Evolutionary conservation across 768 basidiomycete genomes (phyloP), one percentile per base, ranked within the genome.

Genomic region (Russula compacta): DNA sequence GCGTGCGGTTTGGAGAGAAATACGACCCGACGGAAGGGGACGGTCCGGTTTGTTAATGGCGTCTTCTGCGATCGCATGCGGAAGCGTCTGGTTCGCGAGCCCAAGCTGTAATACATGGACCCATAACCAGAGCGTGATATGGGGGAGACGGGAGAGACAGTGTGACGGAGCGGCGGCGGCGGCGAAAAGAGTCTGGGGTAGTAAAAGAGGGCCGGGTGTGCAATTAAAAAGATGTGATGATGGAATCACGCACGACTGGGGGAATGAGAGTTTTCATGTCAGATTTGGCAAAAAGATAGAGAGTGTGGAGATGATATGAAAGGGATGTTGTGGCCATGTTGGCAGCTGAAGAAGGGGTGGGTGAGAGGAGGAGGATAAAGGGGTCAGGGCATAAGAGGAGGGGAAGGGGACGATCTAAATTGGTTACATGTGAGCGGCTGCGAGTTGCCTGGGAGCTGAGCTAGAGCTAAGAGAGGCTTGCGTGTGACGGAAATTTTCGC

Each of bases 11-110:
- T 21, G 24, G 24, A 66, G 11, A 10, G 68, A 59, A 46, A 74
- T 69, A 11, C 69, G 70, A n/a, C 67, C 67, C 1, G 73, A 48
- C 2, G 73, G 73, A 48, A 74, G 64, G 8, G 73, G 73, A 15
- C 73, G 59, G 59, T 69, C 69, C 1, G 71, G 70, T 47, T 73
- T 71, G 60, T 74, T 74, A 1, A 65, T 35, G 0, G 46, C 48
- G 40, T 74, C 73, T 56, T 74, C 73, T 11, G 61, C 66, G 6
- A 58, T 54, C 11, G 60, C 60, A 7, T 7, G 53, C 53, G 58
- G 57, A 38, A 65, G 61, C 36, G 63, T 67, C 58, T 74, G 73
- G 58, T 74, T 74, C 5, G 73, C 67, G 29, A 71, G 59, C 50
- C 65, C 66, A 63, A 70, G 67, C 53, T 71, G 70, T 12, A 74